phyloP scores from a whole-genome alignment of 1,284 basidiomycete genomes.

The Violaceomyces palustris region DNA sequence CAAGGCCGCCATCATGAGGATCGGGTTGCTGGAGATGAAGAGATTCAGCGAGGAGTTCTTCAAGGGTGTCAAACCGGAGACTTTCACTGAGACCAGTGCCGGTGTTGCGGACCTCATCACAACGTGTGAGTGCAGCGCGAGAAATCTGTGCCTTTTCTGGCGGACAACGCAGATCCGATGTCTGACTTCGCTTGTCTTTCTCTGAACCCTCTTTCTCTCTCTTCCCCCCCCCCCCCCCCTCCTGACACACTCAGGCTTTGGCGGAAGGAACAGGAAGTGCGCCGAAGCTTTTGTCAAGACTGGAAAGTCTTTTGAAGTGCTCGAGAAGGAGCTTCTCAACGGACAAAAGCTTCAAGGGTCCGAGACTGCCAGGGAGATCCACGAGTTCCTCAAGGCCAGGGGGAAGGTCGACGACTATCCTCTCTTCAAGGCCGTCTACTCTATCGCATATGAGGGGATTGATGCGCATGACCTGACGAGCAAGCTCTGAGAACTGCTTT shows the following conservation, averaged over 20 bases:
- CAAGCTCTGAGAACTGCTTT: slow-evolving; percentile 22
- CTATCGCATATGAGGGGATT: slow-evolving; percentile 46
- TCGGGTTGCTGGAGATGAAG: slow-evolving; percentile 54
- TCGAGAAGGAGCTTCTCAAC: slow-evolving; percentile 60
- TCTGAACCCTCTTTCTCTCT: not conserved
- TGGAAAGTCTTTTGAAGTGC: slow-evolving; percentile 58
- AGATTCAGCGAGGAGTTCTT: slow-evolving; percentile 59
- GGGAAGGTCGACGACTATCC: slow-evolving; percentile 58
- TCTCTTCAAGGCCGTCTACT: slow-evolving; percentile 57
- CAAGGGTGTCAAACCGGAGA: slow-evolving; percentile 57
- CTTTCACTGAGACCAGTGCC: slow-evolving; percentile 57
- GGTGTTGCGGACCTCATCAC: slow-evolving; percentile 62
- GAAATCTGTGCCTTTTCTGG: too few relatives aligned
- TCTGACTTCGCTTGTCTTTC: too few relatives aligned
- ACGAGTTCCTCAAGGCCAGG: slow-evolving; percentile 57
- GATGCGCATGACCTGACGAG: slow-evolving; percentile 54
- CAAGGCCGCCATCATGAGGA: slow-evolving; percentile 62
- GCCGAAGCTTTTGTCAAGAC: slow-evolving; percentile 59
- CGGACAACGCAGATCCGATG: too few relatives aligned
- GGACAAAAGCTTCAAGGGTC: slow-evolving; percentile 62
- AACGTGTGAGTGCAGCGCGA: slow-evolving; percentile 52
- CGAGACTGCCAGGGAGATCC: slow-evolving; percentile 57
- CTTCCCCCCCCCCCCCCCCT: not conserved
- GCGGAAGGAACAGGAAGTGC: slow-evolving; percentile 59
- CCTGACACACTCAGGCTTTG: slow-evolving; percentile 54